These are phyloP conservation scores for Penicillium hesseltinei DNA, from an alignment of 2,329 filamentous ascomycete genomes.

Conservation along the genomic window DNA sequence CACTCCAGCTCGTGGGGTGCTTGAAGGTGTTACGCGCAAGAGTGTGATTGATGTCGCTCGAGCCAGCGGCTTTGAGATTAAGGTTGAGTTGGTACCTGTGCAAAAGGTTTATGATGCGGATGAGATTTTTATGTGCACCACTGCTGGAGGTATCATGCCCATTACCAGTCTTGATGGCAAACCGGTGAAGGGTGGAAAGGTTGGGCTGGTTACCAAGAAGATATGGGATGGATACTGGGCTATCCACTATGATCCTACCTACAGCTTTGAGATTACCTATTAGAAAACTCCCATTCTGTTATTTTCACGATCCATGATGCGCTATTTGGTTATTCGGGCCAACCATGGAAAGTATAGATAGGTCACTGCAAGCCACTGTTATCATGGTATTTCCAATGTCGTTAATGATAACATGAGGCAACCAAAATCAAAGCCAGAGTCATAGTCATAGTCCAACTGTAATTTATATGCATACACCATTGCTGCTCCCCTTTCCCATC, in stretches of 20 bases:
- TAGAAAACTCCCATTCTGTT: not conserved
- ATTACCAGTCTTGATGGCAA: slow-evolving; percentile 49
- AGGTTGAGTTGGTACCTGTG: too few relatives aligned
- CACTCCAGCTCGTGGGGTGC: too few relatives aligned
- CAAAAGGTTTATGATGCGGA: too few relatives aligned
- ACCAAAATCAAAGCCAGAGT: not conserved
- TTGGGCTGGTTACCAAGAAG: slow-evolving; percentile 47
- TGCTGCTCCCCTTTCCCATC: too few relatives aligned
- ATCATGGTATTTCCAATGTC: not conserved
- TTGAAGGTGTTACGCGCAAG: too few relatives aligned
- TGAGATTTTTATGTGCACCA: too few relatives aligned
- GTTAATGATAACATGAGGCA: not conserved
- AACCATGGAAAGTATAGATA: not conserved
- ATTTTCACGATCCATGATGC: not conserved
- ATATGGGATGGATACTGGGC: slow-evolving; percentile 55
- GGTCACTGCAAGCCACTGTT: not conserved
- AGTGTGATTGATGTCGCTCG: too few relatives aligned
- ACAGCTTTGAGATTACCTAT: slow-evolving; percentile 26
- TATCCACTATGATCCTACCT: slow-evolving; percentile 45
- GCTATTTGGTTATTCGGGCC: not conserved
- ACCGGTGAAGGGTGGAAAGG: slow-evolving; percentile 42
- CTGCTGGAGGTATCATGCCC: slow-evolving; percentile 40
- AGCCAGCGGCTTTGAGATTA: too few relatives aligned
- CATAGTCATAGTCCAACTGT: not conserved
- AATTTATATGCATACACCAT: not conserved